Conservation (phyloP, 2,329 filamentous ascomycete genomes). For the Camptophora hylomeconis region DNA sequence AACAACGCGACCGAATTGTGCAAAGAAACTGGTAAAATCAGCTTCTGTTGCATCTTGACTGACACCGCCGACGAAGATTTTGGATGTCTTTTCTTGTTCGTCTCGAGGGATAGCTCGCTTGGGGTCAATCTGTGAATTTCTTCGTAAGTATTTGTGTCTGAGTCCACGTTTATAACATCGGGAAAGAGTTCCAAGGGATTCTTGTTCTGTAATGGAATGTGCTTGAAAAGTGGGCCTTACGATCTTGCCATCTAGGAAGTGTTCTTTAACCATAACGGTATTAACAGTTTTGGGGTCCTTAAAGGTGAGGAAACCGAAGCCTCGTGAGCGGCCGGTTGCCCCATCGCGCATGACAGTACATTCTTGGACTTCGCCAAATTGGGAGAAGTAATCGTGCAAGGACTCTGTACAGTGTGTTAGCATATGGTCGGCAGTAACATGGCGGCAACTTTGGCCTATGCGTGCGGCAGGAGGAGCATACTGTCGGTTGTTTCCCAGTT, state of each 20-base stretch:
- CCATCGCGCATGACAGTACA: conserved; percentile 99
- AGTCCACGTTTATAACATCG: conserved; percentile 2
- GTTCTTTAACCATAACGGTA: conserved; percentile 98
- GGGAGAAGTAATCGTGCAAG: conserved; percentile 89
- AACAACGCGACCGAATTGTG: conserved; percentile 87
- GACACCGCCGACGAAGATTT: conserved; percentile 96
- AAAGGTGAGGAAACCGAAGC: conserved; percentile 96
- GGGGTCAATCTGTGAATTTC: conserved; percentile 65
- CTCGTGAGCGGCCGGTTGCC: conserved; percentile 80
- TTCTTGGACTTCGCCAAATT: conserved; percentile 93
- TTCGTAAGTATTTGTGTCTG: conserved; percentile 18
- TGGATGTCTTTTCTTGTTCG: conserved; percentile 95
- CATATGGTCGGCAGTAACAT: conserved; percentile 5
- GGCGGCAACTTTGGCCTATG: no score
- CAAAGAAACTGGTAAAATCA: conserved; percentile 94
- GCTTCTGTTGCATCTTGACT: conserved; percentile 94
- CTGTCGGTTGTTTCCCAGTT: conserved; percentile 99
- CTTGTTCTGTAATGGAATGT: conserved; percentile 15
- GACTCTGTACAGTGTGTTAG: conserved; percentile 58
- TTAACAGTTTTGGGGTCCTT: conserved; percentile 96
- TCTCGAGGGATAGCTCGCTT: conserved; percentile 95
- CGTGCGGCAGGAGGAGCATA: conserved; percentile 51
- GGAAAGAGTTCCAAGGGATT: conserved; percentile 10
- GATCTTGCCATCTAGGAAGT: conserved; percentile 95
- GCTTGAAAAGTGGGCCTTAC: conserved; percentile 41